A percentile compares a stretch with the other conserved stretches of the same genome.
These are phyloP conservation scores for Botryotinia calthae DNA, from an alignment of 2,329 filamentous ascomycete genomes.

Conservation along the genomic window DNA sequence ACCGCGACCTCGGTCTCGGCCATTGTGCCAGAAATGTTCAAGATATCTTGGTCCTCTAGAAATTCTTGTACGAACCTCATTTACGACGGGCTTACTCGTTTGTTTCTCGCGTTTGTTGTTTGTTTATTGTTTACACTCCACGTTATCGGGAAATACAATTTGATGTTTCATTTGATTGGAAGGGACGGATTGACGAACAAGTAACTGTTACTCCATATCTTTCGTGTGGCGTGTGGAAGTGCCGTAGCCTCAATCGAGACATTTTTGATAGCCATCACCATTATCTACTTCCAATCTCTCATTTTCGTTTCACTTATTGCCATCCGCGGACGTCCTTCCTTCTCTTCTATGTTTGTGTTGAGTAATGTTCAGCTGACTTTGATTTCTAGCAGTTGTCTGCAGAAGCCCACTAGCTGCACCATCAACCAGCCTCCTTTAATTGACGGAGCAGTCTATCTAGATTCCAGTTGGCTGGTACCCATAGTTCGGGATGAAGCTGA, in stretches of 20 bases:
- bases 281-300: not conserved
- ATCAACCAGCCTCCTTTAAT: constrained; percentile 4
- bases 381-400: not conserved
- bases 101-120: not conserved
- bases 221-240: not conserved
- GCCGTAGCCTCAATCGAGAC: not conserved
- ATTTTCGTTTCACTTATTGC: not conserved
- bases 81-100: not conserved
- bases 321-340: not conserved
- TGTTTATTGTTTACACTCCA: not conserved
- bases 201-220: not conserved
- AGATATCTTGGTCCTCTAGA: not conserved
- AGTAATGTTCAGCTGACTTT: constrained; percentile 1
- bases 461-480: not conserved
- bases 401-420: constrained; percentile 4
- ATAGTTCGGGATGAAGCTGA: not conserved
- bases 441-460: not conserved
- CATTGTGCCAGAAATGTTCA: not conserved
- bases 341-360: not conserved
- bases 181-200: not conserved
- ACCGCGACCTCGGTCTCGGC: not conserved
- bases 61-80: not conserved
- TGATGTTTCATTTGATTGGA: not conserved
- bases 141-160: not conserved
- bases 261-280: not conserved